A percentile compares a stretch with the other conserved stretches of the same genome.
phyloP scores from a whole-genome alignment of 768 basidiomycete species.

The Serendipita indica region DNA sequence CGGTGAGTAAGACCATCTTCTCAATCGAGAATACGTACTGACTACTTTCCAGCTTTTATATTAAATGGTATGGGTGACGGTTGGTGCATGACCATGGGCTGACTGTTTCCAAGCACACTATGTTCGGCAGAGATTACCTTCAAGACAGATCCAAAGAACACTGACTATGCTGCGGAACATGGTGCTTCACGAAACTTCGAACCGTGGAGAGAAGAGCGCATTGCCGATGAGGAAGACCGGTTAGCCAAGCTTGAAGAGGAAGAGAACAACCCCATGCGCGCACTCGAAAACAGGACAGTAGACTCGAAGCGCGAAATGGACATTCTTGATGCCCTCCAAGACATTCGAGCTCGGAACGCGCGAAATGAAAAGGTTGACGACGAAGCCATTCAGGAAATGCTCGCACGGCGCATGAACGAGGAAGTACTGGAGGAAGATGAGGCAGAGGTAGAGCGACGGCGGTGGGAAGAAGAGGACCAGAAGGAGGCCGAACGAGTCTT shows the following conservation, averaged over 20 bases:
- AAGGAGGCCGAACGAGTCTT: constrained; percentile 77
- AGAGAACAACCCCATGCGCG: constrained; percentile 96
- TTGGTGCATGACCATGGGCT: constrained; percentile 20
- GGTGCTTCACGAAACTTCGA: constrained; percentile 97
- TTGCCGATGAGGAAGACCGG: constrained; percentile 61
- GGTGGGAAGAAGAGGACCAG: constrained; percentile 85
- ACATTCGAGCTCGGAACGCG: constrained; percentile 74
- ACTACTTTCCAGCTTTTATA: constrained; percentile 42
- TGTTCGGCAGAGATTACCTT: constrained; percentile 99
- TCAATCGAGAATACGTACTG: not conserved
- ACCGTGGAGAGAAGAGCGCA: constrained; percentile 79
- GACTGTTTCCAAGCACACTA: constrained; percentile 62
- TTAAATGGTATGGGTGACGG: constrained; percentile 55
- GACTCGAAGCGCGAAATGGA: constrained; percentile 98
- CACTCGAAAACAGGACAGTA: constrained; percentile 77
- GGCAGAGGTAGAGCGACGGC: constrained; percentile 44
- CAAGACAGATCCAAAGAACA: constrained; percentile 98
- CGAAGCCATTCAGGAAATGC: constrained; percentile 44
- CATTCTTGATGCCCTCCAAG: constrained; percentile 87
- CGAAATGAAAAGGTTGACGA: constrained; percentile 74
- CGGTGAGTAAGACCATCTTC: constrained; percentile 21
- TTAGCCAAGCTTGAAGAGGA: constrained; percentile 78
- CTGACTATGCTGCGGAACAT: constrained; percentile 85
- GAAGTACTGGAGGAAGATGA: constrained; percentile 61
- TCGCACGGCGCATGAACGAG: constrained; percentile 39